Evolutionary conservation across 129 eudicot genomes (phyloP).

Genomic region (Helianthus tuberosus): DNA sequence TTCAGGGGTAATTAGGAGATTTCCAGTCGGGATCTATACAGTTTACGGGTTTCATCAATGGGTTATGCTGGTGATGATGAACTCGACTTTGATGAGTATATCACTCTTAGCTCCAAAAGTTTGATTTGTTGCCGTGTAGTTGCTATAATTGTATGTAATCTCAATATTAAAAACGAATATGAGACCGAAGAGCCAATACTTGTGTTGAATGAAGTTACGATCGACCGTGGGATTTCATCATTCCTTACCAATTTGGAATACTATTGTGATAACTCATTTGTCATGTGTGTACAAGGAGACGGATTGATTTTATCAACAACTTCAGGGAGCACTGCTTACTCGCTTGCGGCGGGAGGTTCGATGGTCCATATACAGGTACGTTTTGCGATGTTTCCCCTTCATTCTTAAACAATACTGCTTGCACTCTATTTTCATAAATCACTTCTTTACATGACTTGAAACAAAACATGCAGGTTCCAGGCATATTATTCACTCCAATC

Average conservation of each 20-base stretch:
- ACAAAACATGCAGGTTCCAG: conserved; percentile 70
- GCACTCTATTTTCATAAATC: neutral
- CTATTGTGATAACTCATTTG: conserved; percentile 84
- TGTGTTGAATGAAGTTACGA: conserved; percentile 91
- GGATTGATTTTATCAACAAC: conserved; percentile 91
- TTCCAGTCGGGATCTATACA: too few relatives aligned
- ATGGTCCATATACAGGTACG: conserved; percentile 97
- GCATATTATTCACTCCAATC: conserved; percentile 92
- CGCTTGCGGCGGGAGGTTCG: conserved; percentile 98
- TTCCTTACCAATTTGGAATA: conserved; percentile 94
- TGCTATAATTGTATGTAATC: too few relatives aligned
- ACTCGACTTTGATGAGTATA: too few relatives aligned
- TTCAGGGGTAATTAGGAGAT: too few relatives aligned
- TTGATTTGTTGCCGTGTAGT: too few relatives aligned
- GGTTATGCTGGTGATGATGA: too few relatives aligned
- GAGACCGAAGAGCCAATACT: conserved; percentile 80
- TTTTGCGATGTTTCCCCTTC: conserved; percentile 6
- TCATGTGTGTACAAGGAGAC: conserved; percentile 95
- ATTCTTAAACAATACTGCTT: neutral
- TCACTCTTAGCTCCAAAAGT: too few relatives aligned
- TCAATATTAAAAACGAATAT: conserved; percentile 57
- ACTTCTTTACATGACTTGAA: neutral
- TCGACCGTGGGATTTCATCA: conserved; percentile 95
- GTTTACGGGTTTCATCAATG: too few relatives aligned
- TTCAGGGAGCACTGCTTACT: conserved; percentile 98